Evolutionary conservation across 305 asterid species (phyloP).

Genomic region (Rubia balearica): DNA sequence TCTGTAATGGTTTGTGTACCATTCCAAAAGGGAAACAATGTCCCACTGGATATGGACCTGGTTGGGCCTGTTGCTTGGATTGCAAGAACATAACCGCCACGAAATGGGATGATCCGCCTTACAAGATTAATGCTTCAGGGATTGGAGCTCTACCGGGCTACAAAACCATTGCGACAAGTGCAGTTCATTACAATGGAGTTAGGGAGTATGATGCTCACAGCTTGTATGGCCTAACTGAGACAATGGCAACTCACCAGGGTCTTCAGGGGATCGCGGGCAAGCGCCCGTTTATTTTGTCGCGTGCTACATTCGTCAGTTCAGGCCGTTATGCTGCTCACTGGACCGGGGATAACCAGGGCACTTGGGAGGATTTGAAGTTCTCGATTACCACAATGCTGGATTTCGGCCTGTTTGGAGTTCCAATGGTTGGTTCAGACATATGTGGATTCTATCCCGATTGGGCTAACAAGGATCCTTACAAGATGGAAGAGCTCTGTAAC

Average conservation of each 20-base stretch:
- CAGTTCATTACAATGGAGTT: constrained; percentile 76
- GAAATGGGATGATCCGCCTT: constrained; percentile 92
- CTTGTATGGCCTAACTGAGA: constrained; percentile 69
- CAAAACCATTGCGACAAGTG: constrained; percentile 93
- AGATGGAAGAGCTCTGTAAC: constrained; percentile 70
- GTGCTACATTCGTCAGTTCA: constrained; percentile 80
- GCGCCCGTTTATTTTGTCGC: constrained; percentile 74
- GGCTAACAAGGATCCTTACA: constrained; percentile 27
- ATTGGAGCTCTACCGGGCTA: constrained; percentile 62
- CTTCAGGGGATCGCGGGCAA: constrained; percentile 64
- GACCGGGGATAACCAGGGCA: constrained; percentile 95
- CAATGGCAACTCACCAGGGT: constrained; percentile 87
- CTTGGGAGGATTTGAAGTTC: constrained; percentile 64
- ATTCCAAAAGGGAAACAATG: constrained; percentile 56
- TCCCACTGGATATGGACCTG: constrained; percentile 86
- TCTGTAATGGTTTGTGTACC: constrained; percentile 78
- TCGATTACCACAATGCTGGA: constrained; percentile 70
- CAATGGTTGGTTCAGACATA: constrained; percentile 93
- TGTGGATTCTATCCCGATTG: constrained; percentile 66
- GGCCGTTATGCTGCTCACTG: constrained; percentile 87
- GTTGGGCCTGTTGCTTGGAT: constrained; percentile 84
- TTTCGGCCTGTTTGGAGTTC: constrained; percentile 78
- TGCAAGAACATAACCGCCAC: constrained; percentile 78
- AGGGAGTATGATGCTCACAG: constrained; percentile 91
- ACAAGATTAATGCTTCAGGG: constrained; percentile 90